Evolutionary conservation across 2,329 filamentous ascomycete species (phyloP).

Genomic region (Tolypocladium nubicola): DNA sequence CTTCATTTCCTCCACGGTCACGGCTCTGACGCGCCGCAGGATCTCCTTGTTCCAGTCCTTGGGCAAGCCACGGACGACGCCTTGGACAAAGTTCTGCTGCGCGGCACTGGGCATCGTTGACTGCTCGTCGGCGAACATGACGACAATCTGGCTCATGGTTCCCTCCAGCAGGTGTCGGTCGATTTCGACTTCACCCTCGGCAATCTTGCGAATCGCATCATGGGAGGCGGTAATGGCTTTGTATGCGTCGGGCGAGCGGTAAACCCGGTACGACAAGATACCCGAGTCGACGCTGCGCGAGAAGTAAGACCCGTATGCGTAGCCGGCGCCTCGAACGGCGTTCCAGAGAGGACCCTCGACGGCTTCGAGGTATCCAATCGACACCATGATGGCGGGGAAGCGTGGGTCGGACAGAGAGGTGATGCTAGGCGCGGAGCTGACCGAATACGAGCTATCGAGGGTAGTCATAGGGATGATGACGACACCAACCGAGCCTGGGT

Average conservation of each 20-base stretch:
- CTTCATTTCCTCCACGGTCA: conserved; percentile 68
- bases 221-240: conserved; percentile 75
- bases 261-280: conserved; percentile 73
- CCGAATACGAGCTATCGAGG: conserved; percentile 83
- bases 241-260: conserved; percentile 79
- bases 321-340: conserved; percentile 81
- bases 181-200: conserved; percentile 59
- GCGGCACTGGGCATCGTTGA: conserved; percentile 76
- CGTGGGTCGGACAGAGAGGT: conserved; percentile 65
- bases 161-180: conserved; percentile 80
- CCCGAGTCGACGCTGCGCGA: conserved; percentile 68
- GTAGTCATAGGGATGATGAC: conserved; percentile 84
- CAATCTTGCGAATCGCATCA: conserved; percentile 63
- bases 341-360: conserved; percentile 93
- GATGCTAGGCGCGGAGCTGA: conserved; percentile 65
- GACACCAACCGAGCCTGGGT: conserved; percentile 62
- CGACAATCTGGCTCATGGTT: conserved; percentile 81
- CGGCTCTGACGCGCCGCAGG: conserved; percentile 64
- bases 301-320: conserved; percentile 84
- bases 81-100: conserved; percentile 69
- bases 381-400: conserved; percentile 77
- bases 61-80: conserved; percentile 66
- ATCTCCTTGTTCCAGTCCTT: conserved; percentile 70
- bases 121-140: conserved; percentile 79
- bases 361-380: conserved; percentile 81